Conservation (phyloP, 371 early-diverging fungal species). For the Syncephalastrum monosporum region DNA sequence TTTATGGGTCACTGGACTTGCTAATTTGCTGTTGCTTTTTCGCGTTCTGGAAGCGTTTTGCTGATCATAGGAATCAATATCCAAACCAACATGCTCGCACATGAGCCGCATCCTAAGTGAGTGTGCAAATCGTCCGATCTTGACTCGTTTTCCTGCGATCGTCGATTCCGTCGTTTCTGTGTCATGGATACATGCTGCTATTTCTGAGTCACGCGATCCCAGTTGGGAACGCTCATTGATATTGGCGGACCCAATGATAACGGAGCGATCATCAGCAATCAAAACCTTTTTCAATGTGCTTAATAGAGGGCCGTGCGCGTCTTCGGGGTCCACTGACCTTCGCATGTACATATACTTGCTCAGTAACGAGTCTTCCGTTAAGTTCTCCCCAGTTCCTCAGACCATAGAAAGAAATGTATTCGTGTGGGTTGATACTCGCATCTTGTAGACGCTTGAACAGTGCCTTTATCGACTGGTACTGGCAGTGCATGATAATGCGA, state of each 20-base stretch:
- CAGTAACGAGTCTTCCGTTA: slow-evolving; percentile 60
- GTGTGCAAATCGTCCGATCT: slow-evolving; percentile 70
- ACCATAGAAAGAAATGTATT: slow-evolving; percentile 68
- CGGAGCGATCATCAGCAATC: slow-evolving; percentile 81
- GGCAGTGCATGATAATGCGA: slow-evolving; percentile 74
- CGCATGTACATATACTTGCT: slow-evolving; percentile 88
- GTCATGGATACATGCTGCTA: slow-evolving; percentile 78
- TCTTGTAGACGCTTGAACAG: slow-evolving; percentile 55
- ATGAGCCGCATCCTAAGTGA: slow-evolving; percentile 70
- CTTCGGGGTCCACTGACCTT: slow-evolving; percentile 66
- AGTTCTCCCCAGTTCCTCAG: slow-evolving; percentile 58
- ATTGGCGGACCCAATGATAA: slow-evolving; percentile 87
- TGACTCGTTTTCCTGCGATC: slow-evolving; percentile 59
- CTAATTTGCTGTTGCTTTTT: too few species aligned
- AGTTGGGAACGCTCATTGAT: slow-evolving; percentile 81
- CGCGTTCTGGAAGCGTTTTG: not conserved
- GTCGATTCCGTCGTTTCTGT: slow-evolving; percentile 52
- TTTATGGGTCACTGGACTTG: too few species aligned
- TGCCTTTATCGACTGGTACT: slow-evolving; percentile 74
- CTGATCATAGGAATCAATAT: slow-evolving; percentile 24
- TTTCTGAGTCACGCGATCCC: slow-evolving; percentile 88
- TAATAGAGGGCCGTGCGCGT: not conserved
- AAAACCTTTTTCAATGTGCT: slow-evolving; percentile 1
- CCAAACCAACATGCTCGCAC: slow-evolving; percentile 77
- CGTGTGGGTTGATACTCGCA: slow-evolving; percentile 56